These are phyloP conservation scores for Talaromyces funiculosus DNA, from an alignment of 2,329 filamentous ascomycete genomes.

Conservation along the genomic window DNA sequence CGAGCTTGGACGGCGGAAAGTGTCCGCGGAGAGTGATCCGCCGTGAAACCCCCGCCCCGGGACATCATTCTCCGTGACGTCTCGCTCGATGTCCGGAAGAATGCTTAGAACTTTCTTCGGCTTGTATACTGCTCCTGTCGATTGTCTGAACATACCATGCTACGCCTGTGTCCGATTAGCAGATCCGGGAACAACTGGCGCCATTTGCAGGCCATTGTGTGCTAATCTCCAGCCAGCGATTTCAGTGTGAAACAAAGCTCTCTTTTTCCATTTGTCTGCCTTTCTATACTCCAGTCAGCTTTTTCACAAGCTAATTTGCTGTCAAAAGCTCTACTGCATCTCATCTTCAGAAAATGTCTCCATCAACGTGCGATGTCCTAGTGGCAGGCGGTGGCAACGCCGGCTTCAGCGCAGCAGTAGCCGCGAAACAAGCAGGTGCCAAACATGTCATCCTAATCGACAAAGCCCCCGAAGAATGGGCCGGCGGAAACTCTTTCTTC, in stretches of 20 bases:
- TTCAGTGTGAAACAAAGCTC: neutral
- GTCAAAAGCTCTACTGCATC: neutral
- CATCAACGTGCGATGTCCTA: constrained; percentile 33
- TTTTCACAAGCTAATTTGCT: neutral
- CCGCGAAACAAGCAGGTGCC: constrained; percentile 48
- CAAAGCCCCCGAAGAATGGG: constrained; percentile 54
- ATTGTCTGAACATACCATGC: neutral
- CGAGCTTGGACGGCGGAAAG: neutral
- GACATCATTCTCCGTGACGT: neutral
- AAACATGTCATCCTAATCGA: constrained; percentile 52
- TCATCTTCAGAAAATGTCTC: constrained; percentile 5
- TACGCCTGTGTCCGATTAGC: neutral
- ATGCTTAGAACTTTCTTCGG: neutral
- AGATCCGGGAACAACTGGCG: neutral
- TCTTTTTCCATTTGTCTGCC: neutral
- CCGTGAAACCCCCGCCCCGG: neutral
- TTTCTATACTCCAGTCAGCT: neutral
- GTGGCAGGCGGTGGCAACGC: constrained; percentile 61
- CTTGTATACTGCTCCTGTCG: neutral
- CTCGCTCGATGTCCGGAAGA: neutral
- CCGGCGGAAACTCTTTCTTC: constrained; percentile 60
- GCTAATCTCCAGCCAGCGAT: neutral
- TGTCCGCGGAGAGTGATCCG: neutral
- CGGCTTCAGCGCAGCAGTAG: constrained; percentile 56
- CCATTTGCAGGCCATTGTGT: neutral